Evolutionary conservation across 1,284 basidiomycete genomes (phyloP).

Genomic region (Flammula alnicola): DNA sequence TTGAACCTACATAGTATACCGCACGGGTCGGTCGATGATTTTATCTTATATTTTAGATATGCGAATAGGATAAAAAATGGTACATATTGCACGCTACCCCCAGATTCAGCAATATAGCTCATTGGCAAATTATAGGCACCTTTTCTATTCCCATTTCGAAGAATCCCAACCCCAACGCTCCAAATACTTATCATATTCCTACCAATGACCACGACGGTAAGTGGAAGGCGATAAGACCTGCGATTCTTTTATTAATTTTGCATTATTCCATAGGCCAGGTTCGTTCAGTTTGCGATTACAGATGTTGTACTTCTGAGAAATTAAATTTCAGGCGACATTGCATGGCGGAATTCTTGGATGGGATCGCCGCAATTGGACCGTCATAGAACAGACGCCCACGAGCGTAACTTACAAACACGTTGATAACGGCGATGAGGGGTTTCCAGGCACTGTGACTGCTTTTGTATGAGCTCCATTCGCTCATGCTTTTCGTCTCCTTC

Average conservation of each 20-base stretch:
- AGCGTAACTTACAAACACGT: slow-evolving; percentile 56
- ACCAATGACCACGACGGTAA: slow-evolving; percentile 52
- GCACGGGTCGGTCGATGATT: slow-evolving; percentile 11
- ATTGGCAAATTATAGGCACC: slow-evolving; percentile 38
- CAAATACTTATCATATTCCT: slow-evolving; percentile 54
- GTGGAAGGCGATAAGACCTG: slow-evolving; percentile 2
- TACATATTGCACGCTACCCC: slow-evolving; percentile 22
- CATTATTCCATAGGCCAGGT: slow-evolving; percentile 30
- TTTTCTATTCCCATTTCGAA: slow-evolving; percentile 61
- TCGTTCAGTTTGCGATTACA: slow-evolving; percentile 1
- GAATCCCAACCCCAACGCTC: slow-evolving; percentile 46
- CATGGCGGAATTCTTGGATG: slow-evolving; percentile 60
- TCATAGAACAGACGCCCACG: slow-evolving; percentile 43
- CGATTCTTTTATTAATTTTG: not conserved
- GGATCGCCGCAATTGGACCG: slow-evolving; percentile 60
- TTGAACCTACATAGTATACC: not conserved
- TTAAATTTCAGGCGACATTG: slow-evolving; percentile 44
- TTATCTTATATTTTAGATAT: slow-evolving; percentile 32
- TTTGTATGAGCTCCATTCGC: slow-evolving; percentile 35
- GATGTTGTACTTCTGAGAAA: not conserved
- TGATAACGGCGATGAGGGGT: slow-evolving; percentile 56
- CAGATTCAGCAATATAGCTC: not conserved
- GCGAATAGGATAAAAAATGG: slow-evolving; percentile 59
- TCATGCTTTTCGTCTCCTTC: not conserved
- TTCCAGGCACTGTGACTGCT: slow-evolving; percentile 55